Percentiles rank a stretch among this genome's conserved stretches.
Evolutionary conservation across 2,329 filamentous ascomycete species (phyloP).

Genomic region (Colletotrichum falcatum): DNA sequence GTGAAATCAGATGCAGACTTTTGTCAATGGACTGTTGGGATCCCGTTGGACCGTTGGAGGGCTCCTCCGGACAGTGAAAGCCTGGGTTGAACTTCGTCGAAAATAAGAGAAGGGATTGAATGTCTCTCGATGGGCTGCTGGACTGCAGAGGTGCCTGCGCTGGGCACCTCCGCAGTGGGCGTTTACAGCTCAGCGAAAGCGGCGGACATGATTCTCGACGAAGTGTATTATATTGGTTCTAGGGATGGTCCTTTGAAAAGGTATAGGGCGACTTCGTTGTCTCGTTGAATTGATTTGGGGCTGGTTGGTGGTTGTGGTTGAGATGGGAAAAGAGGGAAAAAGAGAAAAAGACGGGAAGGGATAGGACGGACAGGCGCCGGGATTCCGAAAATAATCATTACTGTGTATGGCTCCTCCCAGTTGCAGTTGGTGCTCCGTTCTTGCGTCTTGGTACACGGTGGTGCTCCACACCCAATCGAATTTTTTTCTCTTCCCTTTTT

Average conservation of each 20-base stretch:
- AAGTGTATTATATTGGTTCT: slow-evolving; percentile 65
- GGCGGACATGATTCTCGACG: slow-evolving; percentile 83
- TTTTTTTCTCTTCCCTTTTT: slow-evolving; percentile 17
- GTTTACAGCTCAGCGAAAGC: slow-evolving; percentile 89
- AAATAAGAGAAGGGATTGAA: slow-evolving; percentile 58
- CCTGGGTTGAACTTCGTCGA: slow-evolving; percentile 76
- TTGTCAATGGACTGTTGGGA: slow-evolving; percentile 52
- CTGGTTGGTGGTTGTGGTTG: slow-evolving; percentile 51
- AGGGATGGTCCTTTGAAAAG: slow-evolving; percentile 43
- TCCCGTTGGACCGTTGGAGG: slow-evolving; percentile 47
- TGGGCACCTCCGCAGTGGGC: slow-evolving; percentile 76
- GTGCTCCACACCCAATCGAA: slow-evolving; percentile 35
- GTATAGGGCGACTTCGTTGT: slow-evolving; percentile 73
- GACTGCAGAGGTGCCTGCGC: slow-evolving; percentile 75
- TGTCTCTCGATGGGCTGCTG: slow-evolving; percentile 87
- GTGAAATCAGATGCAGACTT: slow-evolving; percentile 54
- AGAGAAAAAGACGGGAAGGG: slow-evolving; percentile 42
- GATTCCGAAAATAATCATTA: slow-evolving; percentile 36
- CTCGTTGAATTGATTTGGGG: slow-evolving; percentile 52
- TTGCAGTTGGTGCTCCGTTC: slow-evolving; percentile 5
- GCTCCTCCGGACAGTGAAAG: slow-evolving; percentile 60
- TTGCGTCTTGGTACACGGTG: slow-evolving; percentile 20
- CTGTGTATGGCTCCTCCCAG: slow-evolving; percentile 25
- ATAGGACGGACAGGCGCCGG: slow-evolving; percentile 43
- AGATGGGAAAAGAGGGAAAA: slow-evolving; percentile 49